Evolutionary conservation across 495 filamentous ascomycete genomes (phyloP).

Genomic region (Acidomyces sp.): DNA sequence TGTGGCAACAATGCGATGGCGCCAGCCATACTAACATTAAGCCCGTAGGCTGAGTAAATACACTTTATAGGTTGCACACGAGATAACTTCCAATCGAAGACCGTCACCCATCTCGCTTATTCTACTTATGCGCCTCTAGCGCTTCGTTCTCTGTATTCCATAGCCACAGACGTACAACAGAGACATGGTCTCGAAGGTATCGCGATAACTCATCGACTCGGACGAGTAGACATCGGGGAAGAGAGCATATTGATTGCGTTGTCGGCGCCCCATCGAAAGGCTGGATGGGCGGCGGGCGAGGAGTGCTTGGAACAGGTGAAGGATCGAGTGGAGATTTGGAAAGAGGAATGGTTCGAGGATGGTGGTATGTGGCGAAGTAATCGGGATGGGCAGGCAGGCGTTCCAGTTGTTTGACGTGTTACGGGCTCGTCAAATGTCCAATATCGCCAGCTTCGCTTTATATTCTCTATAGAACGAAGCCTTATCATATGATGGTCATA

Average conservation of each 20-base stretch:
- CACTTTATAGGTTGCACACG: conserved; percentile 68
- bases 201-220: conserved; percentile 75
- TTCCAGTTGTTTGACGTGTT: conserved; percentile 6
- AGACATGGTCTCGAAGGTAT: conserved; percentile 56
- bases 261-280: conserved; percentile 69
- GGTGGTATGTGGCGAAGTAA: conserved; percentile 86
- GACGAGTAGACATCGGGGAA: conserved; percentile 71
- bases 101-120: conserved; percentile 70
- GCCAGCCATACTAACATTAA: too few species aligned
- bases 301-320: conserved; percentile 83
- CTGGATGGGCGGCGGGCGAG: conserved; percentile 81
- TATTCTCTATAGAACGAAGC: too few species aligned
- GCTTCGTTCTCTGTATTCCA: conserved; percentile 57
- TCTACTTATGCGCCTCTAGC: conserved; percentile 67
- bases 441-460: too few species aligned
- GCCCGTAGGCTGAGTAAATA: conserved; percentile 1
- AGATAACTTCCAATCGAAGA: conserved; percentile 60
- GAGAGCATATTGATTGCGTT: conserved; percentile 89
- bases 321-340: conserved; percentile 83
- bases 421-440: too few species aligned
- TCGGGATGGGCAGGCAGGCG: conserved; percentile 53
- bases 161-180: conserved; percentile 44
- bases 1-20: too few species aligned
- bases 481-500: too few species aligned
- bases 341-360: conserved; percentile 74